Evolutionary conservation across 306 rosid species (phyloP), one percentile per base, ranked within the genome.

Genomic region (Cucumis hystrix): DNA sequence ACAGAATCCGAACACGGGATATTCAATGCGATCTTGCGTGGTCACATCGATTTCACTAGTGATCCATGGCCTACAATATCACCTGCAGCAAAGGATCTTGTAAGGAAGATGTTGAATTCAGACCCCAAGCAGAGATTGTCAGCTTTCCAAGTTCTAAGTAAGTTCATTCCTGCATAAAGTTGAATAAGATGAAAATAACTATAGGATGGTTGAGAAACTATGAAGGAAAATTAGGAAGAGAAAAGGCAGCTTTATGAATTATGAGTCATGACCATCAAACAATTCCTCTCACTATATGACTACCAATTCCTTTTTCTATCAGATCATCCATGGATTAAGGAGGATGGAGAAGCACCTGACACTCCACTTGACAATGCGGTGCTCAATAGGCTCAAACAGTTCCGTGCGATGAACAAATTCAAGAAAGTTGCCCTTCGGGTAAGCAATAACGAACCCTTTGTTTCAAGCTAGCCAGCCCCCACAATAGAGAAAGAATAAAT

Each of bases 291-390:
- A 13, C 3, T 9, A 33, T 12, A 47, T 47, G 52, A 47, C 2
- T 47, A 56, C 23, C 76, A n/a, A 23, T 77, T 23, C 56, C 43
- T 67, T 69, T 80, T 47, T 52, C 71, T 80, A 68, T 80, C 49
- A 39, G 75, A 51, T 30, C 72, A 72, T 47, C 64, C 30, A 51
- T 95, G 99, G 99, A 95, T 95, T 81, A 95, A 95, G 89, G 97
- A 92, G 82, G 99, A 90, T 39, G 99, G 98, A 62, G 97, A 95
- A 82, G 99, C 99, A 57, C 99, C 99, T 7, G 98, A 95, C 74
- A 86, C 71, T 28, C 99, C 99, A 61, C 99, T 95, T 67, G 98
- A 95, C 82, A 95, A 95, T 65, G 98, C 99, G 39, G 99, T 95
- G 63, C 87, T 95, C 69, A 91, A 82, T 60, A 91, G 92, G 85